Conservation (phyloP, 306 rosid genomes). For the Rosa rugosa region DNA sequence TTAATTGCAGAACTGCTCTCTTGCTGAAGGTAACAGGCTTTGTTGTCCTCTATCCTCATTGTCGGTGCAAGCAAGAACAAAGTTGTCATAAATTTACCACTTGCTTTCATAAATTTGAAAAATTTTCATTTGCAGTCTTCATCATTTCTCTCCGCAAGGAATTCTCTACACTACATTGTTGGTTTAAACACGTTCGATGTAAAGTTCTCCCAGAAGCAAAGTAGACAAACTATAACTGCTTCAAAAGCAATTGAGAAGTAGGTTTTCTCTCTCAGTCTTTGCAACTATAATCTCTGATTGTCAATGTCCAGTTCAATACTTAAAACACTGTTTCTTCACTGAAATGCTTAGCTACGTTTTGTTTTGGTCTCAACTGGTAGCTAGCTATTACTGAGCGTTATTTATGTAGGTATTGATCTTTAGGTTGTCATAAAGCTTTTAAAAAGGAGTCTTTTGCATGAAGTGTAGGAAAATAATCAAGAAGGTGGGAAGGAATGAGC, state of each 20-base stretch:
- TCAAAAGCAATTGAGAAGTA: conserved; percentile 52
- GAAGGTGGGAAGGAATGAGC: conserved; percentile 47
- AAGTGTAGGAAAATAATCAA: conserved; percentile 57
- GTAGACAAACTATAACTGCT: conserved; percentile 23
- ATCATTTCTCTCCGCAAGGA: conserved; percentile 20
- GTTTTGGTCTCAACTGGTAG: background rate
- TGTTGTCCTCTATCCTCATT: background rate
- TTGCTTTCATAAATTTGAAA: background rate
- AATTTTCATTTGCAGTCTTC: background rate
- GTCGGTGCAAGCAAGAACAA: conserved; percentile 28
- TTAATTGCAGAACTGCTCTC: conserved; percentile 15
- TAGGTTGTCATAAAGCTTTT: conserved; percentile 4
- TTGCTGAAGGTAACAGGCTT: conserved; percentile 34
- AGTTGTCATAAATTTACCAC: background rate
- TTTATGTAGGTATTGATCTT: background rate
- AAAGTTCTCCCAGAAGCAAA: conserved; percentile 35
- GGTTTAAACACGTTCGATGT: conserved; percentile 1
- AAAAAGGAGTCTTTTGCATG: background rate
- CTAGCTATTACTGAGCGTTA: background rate
- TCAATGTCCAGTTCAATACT: background rate
- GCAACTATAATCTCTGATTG: background rate
- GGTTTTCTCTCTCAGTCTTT: conserved; percentile 14
- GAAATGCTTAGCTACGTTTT: background rate
- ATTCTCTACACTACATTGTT: conserved; percentile 8
- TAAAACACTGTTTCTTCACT: background rate